A percentile compares a stretch with the other conserved stretches of the same genome.
Evolutionary conservation across 225 moss, liverwort and hornwort species (phyloP).

Genomic region (Physcomitrellopsis africana): DNA sequence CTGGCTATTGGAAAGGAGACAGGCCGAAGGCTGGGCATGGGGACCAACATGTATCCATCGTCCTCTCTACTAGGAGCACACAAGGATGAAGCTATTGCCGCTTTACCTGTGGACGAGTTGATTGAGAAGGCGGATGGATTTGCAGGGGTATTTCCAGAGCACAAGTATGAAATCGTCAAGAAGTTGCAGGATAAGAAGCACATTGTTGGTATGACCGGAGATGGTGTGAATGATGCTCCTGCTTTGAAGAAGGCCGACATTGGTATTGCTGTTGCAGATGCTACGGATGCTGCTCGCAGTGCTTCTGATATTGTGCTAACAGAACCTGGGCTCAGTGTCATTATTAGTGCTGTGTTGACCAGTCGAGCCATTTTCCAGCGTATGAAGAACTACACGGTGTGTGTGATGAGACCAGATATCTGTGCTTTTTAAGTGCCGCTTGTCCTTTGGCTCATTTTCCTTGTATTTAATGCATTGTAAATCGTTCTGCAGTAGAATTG

Average conservation of each 20-base stretch:
- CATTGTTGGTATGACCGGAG: constrained; percentile 63
- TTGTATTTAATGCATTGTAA: no score
- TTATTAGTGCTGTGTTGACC: constrained; percentile 55
- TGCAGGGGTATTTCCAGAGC: constrained; percentile 64
- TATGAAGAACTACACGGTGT: constrained; percentile 62
- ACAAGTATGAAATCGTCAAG: constrained; percentile 67
- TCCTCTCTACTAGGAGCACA: constrained; percentile 38
- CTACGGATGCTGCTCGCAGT: constrained; percentile 62
- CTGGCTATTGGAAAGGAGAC: constrained; percentile 56
- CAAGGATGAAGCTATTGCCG: constrained; percentile 27
- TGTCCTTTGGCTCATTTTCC: no score
- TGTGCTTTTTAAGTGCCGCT: no score
- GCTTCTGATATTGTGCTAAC: constrained; percentile 68
- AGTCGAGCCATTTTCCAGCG: constrained; percentile 57
- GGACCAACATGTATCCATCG: constrained; percentile 58
- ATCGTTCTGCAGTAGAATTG: no score
- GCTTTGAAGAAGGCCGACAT: constrained; percentile 68
- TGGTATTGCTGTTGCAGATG: constrained; percentile 63
- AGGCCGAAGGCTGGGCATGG: constrained; percentile 55
- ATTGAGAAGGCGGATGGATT: constrained; percentile 64
- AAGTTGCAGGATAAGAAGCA: constrained; percentile 48
- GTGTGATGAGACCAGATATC: background rate
- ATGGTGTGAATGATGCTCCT: constrained; percentile 70
- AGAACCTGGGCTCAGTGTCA: constrained; percentile 66
- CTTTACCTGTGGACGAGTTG: constrained; percentile 44